These are phyloP conservation scores for Chaetomium cochliodes DNA, from an alignment of 495 filamentous ascomycete genomes.

Conservation along the genomic window DNA sequence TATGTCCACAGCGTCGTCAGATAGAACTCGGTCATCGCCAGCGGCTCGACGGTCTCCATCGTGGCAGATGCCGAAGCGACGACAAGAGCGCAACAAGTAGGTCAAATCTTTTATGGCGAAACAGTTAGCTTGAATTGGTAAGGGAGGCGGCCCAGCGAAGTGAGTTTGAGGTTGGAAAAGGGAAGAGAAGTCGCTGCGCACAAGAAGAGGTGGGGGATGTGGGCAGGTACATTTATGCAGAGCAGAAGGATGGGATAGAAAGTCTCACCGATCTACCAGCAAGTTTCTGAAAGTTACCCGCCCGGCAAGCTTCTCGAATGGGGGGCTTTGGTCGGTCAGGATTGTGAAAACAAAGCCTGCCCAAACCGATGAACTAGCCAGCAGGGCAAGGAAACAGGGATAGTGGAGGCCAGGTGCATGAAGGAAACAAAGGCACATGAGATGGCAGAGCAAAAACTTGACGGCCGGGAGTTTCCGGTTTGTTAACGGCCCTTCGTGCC, in stretches of 20 bases:
- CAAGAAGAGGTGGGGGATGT: not conserved
- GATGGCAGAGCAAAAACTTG: too few relatives aligned
- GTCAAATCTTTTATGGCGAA: not conserved
- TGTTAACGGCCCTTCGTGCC: too few relatives aligned
- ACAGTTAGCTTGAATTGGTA: not conserved
- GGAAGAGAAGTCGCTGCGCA: not conserved
- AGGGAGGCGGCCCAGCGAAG: not conserved
- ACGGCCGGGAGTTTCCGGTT: too few relatives aligned
- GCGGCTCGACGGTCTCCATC: not conserved
- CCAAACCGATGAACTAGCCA: too few relatives aligned
- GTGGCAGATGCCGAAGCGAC: not conserved
- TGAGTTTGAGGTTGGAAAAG: not conserved
- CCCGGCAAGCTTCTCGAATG: not conserved
- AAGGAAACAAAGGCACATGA: too few relatives aligned
- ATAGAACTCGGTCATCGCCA: conserved; percentile 31
- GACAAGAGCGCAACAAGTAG: not conserved
- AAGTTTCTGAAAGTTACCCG: not conserved
- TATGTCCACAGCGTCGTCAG: conserved; percentile 38
- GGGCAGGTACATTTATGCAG: not conserved
- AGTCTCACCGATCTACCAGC: not conserved
- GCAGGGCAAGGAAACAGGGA: too few relatives aligned
- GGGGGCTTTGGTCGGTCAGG: not conserved
- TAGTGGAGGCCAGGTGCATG: too few relatives aligned
- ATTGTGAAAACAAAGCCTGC: not conserved
- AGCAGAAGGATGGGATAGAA: not conserved